Base-by-base conservation (phyloP, 345 rosid genomes). In the Raphanus sativus region DNA sequence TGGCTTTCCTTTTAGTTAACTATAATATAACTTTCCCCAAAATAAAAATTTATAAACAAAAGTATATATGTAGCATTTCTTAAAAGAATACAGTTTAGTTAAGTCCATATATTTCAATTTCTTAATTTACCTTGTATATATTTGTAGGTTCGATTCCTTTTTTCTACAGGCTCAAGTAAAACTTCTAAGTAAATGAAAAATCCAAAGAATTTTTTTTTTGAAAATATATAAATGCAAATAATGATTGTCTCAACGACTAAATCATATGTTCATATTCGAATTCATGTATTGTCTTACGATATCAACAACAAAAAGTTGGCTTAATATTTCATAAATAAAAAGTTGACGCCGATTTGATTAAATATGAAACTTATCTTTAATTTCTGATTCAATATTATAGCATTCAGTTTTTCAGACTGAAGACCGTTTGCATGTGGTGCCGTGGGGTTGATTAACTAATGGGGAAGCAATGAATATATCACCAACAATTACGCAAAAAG, bases 401-500 rank as follows among this genome's bases (percentile, higher is more conserved):
- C 62, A 77, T 71, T 77, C n/a, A 65, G 24, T n/a, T 58, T 77
- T 58, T 65, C 73, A 65, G 71, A 71, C 67, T 59, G 72, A 33
- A 62, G 42, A 71, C 72, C 55, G 73, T 71, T 38, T 77, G 80
- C 81, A 77, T 77, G 68, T 77, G 76, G 56, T 66, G 81, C 62
- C 71, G 68, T 77, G 76, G 56, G 59, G 81, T 62, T 65, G 62
- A 71, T 77, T 61, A 45, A 77, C 68, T 65, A 72, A 28, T 72
- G 68, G 68, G 11, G 55, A 71, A 78, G 81, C 68, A 78, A 65
- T 77, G 72, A 71, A 77, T 77, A 58, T 77, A 42, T 71, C 81
- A 65, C 55, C 73, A 71, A 58, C 48, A 6, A 71, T 71, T 59
- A 59, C 73, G 73, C 73, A 65, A 13, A 64, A 71, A 58, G 62